Conservation (phyloP, 1,284 basidiomycete species). For the Apiotrichum porosum region DNA sequence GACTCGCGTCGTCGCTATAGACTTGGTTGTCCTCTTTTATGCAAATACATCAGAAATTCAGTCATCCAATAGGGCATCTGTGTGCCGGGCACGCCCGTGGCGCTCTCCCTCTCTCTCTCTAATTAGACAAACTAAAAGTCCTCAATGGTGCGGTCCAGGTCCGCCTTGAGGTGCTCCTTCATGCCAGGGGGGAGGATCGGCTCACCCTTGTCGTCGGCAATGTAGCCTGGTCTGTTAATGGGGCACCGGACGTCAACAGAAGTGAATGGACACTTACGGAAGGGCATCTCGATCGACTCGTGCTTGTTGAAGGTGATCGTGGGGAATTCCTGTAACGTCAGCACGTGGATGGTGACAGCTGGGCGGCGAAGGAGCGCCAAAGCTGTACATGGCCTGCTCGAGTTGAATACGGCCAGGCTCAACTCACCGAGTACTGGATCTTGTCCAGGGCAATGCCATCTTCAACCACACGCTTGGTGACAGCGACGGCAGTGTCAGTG, state of each 20-base stretch:
- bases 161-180: conserved; percentile 73
- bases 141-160: conserved; percentile 81
- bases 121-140: conserved; percentile 29
- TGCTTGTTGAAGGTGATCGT: conserved; percentile 75
- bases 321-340: conserved; percentile 64
- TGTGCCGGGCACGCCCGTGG: too few relatives aligned
- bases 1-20: too few relatives aligned
- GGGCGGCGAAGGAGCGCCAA: neutral
- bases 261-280: conserved; percentile 57
- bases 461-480: conserved; percentile 80
- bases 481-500: conserved; percentile 91
- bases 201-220: conserved; percentile 47
- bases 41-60: too few relatives aligned
- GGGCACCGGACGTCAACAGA: too few relatives aligned
- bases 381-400: neutral
- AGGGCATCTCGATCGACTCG: conserved; percentile 93
- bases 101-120: too few relatives aligned
- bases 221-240: conserved; percentile 52
- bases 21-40: too few relatives aligned
- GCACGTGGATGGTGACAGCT: neutral
- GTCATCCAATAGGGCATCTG: too few relatives aligned
- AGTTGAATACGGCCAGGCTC: too few relatives aligned
- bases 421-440: conserved; percentile 65
- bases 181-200: conserved; percentile 85
- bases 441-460: conserved; percentile 61